A percentile compares a stretch with the other conserved stretches of the same genome.
Conservation (phyloP, 345 rosid genomes). For the Salix arbutifolia region DNA sequence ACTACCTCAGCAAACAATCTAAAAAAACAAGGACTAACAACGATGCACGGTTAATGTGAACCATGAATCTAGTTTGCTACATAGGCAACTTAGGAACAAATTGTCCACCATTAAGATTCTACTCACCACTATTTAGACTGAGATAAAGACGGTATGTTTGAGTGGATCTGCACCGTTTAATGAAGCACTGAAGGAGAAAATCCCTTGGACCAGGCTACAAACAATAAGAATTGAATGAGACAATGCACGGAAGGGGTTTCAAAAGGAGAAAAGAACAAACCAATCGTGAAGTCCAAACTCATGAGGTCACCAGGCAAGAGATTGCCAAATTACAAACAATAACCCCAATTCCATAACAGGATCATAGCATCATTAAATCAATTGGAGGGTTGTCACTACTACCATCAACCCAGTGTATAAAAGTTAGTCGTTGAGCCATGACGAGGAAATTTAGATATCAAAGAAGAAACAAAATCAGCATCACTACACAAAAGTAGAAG, state of each 20-base stretch:
- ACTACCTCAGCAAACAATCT: neutral
- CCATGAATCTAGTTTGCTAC: neutral
- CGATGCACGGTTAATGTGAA: neutral
- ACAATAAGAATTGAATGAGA: conserved; percentile 2
- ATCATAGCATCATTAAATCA: neutral
- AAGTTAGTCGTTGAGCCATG: neutral
- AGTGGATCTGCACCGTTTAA: conserved; percentile 29
- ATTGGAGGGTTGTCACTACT: neutral
- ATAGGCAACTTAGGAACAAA: neutral
- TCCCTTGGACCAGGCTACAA: conserved; percentile 36
- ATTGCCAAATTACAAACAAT: neutral
- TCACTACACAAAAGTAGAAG: neutral
- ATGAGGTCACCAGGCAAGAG: neutral
- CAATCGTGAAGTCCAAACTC: conserved; percentile 8
- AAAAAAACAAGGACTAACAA: neutral
- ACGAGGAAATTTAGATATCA: neutral
- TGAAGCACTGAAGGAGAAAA: conserved; percentile 27
- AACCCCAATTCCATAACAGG: neutral
- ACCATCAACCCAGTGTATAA: neutral
- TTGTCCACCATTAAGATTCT: neutral
- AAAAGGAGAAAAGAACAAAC: neutral
- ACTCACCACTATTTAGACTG: conserved; percentile 28
- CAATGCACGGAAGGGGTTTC: neutral
- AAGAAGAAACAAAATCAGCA: neutral
- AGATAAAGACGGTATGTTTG: conserved; percentile 29